These are phyloP conservation scores for Aspergillus pseudonomiae DNA, from an alignment of 2,329 filamentous ascomycete species.

Conservation along the genomic window DNA sequence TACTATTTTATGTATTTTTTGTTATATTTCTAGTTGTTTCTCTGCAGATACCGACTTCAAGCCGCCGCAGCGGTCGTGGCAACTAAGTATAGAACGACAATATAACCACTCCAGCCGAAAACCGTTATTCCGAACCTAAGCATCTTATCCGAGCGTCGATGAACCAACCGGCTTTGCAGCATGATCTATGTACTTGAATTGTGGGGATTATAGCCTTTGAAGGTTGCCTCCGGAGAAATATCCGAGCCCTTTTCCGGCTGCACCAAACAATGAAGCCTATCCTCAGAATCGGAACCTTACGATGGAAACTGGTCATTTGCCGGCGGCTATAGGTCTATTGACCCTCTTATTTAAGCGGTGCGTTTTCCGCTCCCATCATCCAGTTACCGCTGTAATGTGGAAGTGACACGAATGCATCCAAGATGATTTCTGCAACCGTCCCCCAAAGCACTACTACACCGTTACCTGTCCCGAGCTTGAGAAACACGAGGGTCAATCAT, in stretches of 20 bases:
- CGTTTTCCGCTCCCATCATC: background rate
- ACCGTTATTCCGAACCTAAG: background rate
- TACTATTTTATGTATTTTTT: too few relatives aligned
- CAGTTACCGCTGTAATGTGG: background rate
- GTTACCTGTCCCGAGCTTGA: slow-evolving; percentile 5
- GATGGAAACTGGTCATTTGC: background rate
- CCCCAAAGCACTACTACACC: slow-evolving; percentile 5
- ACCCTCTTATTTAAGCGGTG: background rate
- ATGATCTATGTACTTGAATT: background rate
- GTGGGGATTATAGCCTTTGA: background rate
- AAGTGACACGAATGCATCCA: background rate
- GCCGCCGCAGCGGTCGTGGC: too few relatives aligned
- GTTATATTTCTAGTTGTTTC: too few relatives aligned
- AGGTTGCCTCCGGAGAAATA: slow-evolving; percentile 2
- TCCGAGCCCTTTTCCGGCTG: slow-evolving; percentile 12
- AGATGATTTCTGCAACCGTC: slow-evolving; percentile 16
- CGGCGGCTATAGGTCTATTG: background rate
- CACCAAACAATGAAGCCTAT: background rate
- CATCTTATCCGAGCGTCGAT: background rate
- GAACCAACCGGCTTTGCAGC: background rate
- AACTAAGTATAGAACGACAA: too few relatives aligned
- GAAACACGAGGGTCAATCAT: background rate
- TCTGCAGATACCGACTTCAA: too few relatives aligned
- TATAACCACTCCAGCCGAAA: background rate
- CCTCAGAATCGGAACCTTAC: background rate